phyloP scores from a whole-genome alignment of 495 filamentous ascomycete species.

The Rhypophila decipiens region DNA sequence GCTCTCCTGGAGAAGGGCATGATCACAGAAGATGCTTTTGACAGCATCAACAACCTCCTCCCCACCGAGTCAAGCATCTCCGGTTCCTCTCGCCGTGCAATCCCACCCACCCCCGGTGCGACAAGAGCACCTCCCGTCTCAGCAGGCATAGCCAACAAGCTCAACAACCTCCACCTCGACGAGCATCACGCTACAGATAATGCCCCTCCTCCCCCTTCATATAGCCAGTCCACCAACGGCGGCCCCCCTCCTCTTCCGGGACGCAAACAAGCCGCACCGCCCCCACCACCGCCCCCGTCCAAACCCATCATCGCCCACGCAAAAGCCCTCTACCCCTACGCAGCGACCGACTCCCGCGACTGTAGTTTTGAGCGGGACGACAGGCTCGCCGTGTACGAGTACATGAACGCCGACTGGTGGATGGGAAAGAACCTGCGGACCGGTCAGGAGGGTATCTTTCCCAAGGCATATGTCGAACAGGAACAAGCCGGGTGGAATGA shows the following conservation, averaged over 20 bases:
- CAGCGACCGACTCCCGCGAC: slow-evolving; percentile 70
- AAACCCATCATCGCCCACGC: slow-evolving; percentile 61
- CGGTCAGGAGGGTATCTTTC: slow-evolving; percentile 83
- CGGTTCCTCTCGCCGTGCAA: slow-evolving; percentile 31
- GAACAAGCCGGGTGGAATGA: slow-evolving; percentile 1
- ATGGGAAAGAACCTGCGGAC: slow-evolving; percentile 77
- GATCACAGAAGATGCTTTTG: slow-evolving; percentile 64
- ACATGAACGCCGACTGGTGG: slow-evolving; percentile 98
- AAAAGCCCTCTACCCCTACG: slow-evolving; percentile 80
- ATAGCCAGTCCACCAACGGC: slow-evolving; percentile 42
- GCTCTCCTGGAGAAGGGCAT: slow-evolving; percentile 72
- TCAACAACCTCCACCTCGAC: slow-evolving; percentile 42
- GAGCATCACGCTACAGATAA: slow-evolving; percentile 6
- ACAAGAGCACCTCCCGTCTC: slow-evolving; percentile 26
- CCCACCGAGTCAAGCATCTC: slow-evolving; percentile 58
- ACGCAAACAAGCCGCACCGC: slow-evolving; percentile 43
- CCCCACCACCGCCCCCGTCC: slow-evolving; percentile 34
- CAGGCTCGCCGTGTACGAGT: slow-evolving; percentile 69
- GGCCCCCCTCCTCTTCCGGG: slow-evolving; percentile 48
- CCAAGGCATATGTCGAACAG: slow-evolving; percentile 69
- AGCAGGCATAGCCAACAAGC: slow-evolving; percentile 35
- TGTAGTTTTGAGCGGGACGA: slow-evolving; percentile 70
- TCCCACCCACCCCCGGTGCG: slow-evolving; percentile 20
- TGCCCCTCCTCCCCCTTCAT: slow-evolving; percentile 35
- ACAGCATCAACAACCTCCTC: slow-evolving; percentile 64